Percentiles rank a stretch among this genome's conserved stretches.
These are phyloP conservation scores for Phytopythium litorale DNA, from an alignment of 352 stramenopile genomes.

Conservation along the genomic window DNA sequence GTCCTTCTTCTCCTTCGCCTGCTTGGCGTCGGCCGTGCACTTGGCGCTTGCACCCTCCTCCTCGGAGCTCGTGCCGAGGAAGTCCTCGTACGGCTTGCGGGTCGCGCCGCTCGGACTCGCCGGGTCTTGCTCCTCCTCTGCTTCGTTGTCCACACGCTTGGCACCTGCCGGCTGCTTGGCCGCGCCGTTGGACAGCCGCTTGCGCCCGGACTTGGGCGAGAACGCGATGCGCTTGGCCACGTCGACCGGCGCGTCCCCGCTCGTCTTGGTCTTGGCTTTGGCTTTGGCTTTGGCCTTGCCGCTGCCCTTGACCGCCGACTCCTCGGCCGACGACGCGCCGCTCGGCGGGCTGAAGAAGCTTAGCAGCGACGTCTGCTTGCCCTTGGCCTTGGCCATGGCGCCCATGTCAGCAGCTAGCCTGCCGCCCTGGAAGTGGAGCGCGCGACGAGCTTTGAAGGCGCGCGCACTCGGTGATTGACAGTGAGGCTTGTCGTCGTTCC, in stretches of 20 bases:
- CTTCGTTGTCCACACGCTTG: conserved; percentile 5
- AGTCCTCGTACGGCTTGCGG: conserved; percentile 70
- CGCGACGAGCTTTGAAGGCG: conserved; percentile 1
- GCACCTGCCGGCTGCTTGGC: conserved; percentile 9
- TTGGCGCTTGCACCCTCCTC: conserved; percentile 26
- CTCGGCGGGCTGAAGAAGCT: conserved; percentile 82
- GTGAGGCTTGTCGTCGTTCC: no score
- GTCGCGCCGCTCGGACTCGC: conserved; percentile 11
- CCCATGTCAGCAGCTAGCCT: no score
- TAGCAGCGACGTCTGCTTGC: conserved; percentile 75
- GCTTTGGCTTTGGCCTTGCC: conserved; percentile 8
- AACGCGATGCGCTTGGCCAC: conserved; percentile 73
- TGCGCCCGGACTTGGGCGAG: conserved; percentile 40
- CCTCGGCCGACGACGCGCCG: conserved; percentile 23
- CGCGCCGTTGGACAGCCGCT: conserved; percentile 5
- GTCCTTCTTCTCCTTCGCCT: conserved; percentile 25
- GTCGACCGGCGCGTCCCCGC: not conserved
- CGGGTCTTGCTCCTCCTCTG: not conserved
- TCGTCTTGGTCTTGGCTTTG: not conserved
- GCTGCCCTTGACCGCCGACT: conserved; percentile 13
- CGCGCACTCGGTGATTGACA: no score
- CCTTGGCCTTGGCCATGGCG: conserved; percentile 20
- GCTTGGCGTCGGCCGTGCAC: conserved; percentile 10
- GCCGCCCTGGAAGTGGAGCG: not conserved
- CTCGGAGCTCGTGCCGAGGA: conserved; percentile 66